These are phyloP conservation scores for Rubia balearica DNA, from an alignment of 305 asterid genomes.

Conservation along the genomic window DNA sequence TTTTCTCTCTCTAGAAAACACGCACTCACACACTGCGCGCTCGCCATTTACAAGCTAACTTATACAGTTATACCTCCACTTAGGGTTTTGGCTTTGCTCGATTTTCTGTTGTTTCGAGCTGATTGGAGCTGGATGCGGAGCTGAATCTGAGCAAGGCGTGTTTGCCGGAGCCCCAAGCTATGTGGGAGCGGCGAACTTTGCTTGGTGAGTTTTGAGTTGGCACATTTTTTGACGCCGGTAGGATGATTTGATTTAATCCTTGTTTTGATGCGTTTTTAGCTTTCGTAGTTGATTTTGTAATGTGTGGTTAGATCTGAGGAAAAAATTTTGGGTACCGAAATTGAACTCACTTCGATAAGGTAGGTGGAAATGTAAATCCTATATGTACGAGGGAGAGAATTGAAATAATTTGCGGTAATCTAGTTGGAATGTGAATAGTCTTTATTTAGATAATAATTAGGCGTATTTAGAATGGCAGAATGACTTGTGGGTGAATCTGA, in stretches of 20 bases:
- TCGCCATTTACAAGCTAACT: constrained; percentile 11
- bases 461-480: not conserved
- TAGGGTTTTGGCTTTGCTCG: constrained; percentile 21
- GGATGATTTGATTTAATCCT: constrained; percentile 10
- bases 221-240: constrained; percentile 1
- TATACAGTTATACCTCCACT: constrained; percentile 27
- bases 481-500: not conserved
- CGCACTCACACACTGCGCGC: constrained; percentile 9
- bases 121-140: constrained; percentile 31
- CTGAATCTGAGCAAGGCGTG: constrained; percentile 28
- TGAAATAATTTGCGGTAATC: not conserved
- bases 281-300: constrained; percentile 15
- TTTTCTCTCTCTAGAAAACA: constrained; percentile 22
- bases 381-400: not conserved
- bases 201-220: constrained; percentile 31
- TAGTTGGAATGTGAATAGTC: not conserved
- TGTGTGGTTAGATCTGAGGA: constrained; percentile 56
- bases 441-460: not conserved
- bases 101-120: constrained; percentile 18
- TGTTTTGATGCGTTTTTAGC: not conserved
- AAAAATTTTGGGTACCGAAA: constrained; percentile 22
- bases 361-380: not conserved
- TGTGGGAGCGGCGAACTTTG: constrained; percentile 34
- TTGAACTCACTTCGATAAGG: not conserved
- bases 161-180: constrained; percentile 38